A percentile compares a stretch with the other conserved stretches of the same genome.
phyloP scores from a whole-genome alignment of 192 early-diverging fungal genomes.

The Backusella morwellensis region DNA sequence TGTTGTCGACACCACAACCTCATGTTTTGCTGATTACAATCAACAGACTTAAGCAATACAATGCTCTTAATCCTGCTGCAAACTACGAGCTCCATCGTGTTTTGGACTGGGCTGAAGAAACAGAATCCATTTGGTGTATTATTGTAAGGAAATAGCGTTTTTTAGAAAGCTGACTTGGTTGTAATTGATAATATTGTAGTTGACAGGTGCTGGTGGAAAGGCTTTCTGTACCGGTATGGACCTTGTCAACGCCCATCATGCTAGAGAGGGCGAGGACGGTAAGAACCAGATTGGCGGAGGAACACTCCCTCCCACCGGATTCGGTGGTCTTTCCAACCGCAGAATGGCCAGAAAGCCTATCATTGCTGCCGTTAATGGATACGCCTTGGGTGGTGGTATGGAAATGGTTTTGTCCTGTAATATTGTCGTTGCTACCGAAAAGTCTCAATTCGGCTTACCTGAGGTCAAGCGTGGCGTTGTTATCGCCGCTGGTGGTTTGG shows the following conservation, averaged over 20 bases:
- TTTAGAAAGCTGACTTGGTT: neutral
- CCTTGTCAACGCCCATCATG: slow-evolving; percentile 24
- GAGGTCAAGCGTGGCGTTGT: slow-evolving; percentile 42
- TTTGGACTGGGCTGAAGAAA: slow-evolving; percentile 33
- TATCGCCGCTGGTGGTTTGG: slow-evolving; percentile 35
- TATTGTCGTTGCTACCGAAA: slow-evolving; percentile 40
- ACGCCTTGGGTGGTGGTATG: slow-evolving; percentile 42
- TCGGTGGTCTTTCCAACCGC: slow-evolving; percentile 38
- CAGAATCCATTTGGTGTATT: slow-evolving; percentile 29
- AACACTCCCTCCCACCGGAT: slow-evolving; percentile 23
- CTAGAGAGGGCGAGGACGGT: neutral
- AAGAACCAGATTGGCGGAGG: neutral
- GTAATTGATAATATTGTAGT: slow-evolving; percentile 6
- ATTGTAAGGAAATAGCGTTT: slow-evolving; percentile 22
- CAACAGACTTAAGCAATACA: slow-evolving; percentile 34
- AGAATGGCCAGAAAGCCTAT: slow-evolving; percentile 35
- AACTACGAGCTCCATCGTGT: slow-evolving; percentile 28
- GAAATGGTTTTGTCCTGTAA: slow-evolving; percentile 40
- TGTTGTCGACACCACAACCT: slow-evolving; percentile 22
- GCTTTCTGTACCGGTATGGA: slow-evolving; percentile 41
- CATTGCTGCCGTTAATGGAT: slow-evolving; percentile 46
- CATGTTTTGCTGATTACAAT: slow-evolving; percentile 36
- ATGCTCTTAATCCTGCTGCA: slow-evolving; percentile 30
- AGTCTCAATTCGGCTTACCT: slow-evolving; percentile 38
- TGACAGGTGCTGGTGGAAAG: slow-evolving; percentile 34